Evolutionary conservation across 108 stramenopile species (phyloP).

Genomic region (Nitzschia palea): DNA sequence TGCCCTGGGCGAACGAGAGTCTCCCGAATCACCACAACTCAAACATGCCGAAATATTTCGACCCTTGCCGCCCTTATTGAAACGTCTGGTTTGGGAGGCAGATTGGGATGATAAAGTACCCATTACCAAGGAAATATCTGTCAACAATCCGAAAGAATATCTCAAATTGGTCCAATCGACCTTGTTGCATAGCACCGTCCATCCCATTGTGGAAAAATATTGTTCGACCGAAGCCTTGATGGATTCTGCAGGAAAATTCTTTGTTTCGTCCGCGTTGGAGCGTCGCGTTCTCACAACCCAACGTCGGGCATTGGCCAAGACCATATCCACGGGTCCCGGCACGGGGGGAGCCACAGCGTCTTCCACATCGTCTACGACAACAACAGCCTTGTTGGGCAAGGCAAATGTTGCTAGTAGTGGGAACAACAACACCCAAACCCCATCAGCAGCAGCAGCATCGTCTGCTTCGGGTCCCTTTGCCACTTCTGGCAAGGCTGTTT

Average conservation of each 20-base stretch:
- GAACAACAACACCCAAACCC: not conserved
- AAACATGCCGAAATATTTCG: slow-evolving; percentile 74
- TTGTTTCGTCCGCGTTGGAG: slow-evolving; percentile 61
- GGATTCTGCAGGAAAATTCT: slow-evolving; percentile 57
- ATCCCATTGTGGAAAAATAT: slow-evolving; percentile 62
- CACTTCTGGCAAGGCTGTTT: slow-evolving; percentile 40
- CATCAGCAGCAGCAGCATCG: not conserved
- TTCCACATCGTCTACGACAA: slow-evolving; percentile 23
- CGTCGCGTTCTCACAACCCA: slow-evolving; percentile 60
- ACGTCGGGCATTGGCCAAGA: slow-evolving; percentile 47
- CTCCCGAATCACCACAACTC: slow-evolving; percentile 46
- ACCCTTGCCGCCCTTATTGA: slow-evolving; percentile 66
- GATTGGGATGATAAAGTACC: slow-evolving; percentile 74
- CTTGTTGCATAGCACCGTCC: slow-evolving; percentile 64
- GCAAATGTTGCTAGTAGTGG: not conserved
- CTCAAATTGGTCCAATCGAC: slow-evolving; percentile 59
- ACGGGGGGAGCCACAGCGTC: slow-evolving; percentile 16
- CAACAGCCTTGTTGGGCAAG: slow-evolving; percentile 8
- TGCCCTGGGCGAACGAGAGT: slow-evolving; percentile 52
- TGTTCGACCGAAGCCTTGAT: slow-evolving; percentile 39
- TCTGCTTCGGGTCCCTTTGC: not conserved
- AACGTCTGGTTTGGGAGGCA: slow-evolving; percentile 82
- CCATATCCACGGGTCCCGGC: slow-evolving; percentile 22
- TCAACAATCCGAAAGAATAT: slow-evolving; percentile 39
- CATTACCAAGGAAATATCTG: slow-evolving; percentile 23